Evolutionary conservation across 2,329 filamentous ascomycete genomes (phyloP).

Genomic region (Rutstroemia sp.): DNA sequence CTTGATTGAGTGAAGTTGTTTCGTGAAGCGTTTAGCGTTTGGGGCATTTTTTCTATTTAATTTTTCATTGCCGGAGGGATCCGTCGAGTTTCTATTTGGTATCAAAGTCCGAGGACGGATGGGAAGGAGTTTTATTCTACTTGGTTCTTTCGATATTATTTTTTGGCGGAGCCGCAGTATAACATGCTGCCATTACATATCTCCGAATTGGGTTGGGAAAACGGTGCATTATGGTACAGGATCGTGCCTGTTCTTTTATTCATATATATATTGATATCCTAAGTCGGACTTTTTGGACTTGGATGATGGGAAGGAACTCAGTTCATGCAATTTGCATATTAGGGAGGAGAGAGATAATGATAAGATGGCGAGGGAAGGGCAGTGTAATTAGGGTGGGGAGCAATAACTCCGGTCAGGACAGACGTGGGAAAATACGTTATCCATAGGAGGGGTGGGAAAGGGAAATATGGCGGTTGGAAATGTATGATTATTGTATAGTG

Average conservation of each 20-base stretch:
- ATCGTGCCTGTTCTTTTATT: not conserved
- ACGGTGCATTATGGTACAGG: not conserved
- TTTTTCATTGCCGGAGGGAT: not conserved
- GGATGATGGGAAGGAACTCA: no score
- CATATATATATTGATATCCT: not conserved
- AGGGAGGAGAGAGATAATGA: no score
- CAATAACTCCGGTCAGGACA: not conserved
- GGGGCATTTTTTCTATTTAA: not conserved
- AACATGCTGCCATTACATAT: not conserved
- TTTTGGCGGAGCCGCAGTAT: not conserved
- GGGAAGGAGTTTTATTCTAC: not conserved
- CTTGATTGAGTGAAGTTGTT: constrained; percentile 1
- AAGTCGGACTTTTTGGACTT: no score
- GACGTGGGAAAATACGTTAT: not conserved
- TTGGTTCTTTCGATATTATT: not conserved
- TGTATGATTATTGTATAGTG: not conserved
- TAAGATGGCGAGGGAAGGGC: no score
- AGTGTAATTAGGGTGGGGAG: no score
- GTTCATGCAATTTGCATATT: no score
- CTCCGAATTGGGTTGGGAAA: not conserved
- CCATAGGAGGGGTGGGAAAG: not conserved
- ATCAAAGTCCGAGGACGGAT: not conserved
- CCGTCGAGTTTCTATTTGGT: not conserved
- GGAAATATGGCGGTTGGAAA: no score
- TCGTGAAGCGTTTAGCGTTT: constrained; percentile 8